Base-by-base conservation (phyloP, 345 rosid genomes). In the Turritis glabra region DNA sequence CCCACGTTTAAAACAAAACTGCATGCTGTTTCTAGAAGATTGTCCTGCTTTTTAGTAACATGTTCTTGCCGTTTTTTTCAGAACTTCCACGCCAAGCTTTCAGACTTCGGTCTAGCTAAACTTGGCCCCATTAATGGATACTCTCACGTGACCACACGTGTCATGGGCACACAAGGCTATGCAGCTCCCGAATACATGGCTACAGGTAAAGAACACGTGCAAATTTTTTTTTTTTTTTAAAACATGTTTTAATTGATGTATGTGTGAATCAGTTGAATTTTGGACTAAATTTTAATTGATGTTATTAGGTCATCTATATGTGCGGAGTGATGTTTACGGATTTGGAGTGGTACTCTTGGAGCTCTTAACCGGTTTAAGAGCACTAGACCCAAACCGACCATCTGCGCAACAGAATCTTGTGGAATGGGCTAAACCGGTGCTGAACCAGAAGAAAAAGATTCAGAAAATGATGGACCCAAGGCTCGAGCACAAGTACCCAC, bases 141-240 rank as follows among this genome's bases (percentile, higher is more conserved):
- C 43, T 81, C 96, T 0, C 97, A 93, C 18, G 83, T 93, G 4
- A 83, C 98, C 32, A 90, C 97, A 0, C 82, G 82, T 10, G 77
- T 89, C 30, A 74, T 90, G 85, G 97, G 98, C 69, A 93, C 98
- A 0, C 86, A 76, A 11, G 98, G 98, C 1, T 93, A 93, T 27
- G 93, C 97, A 9, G 98, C 97, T 44, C 98, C 97, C 0, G 98
- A 90, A 50, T 90, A 93, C 60, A 80, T 90, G 14, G 89, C 91
- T 8, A 87, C 95, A 4, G 97, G 97, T 89, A 83, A 58, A 29
- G 5, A 32, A 26, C 27, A 44, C 41, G 33, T 64, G 59, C 64
- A 27, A 14, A 15, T 15, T 43, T 15, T 43, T 13, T 51, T 30
- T 15, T 43, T 15, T 43, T 13, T 51, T 30, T 11, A 41, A 32